Evolutionary conservation across 1,139 yeast species (phyloP), one percentile per base, ranked within the genome.

Genomic region (Scheffersomyces lignicola): DNA sequence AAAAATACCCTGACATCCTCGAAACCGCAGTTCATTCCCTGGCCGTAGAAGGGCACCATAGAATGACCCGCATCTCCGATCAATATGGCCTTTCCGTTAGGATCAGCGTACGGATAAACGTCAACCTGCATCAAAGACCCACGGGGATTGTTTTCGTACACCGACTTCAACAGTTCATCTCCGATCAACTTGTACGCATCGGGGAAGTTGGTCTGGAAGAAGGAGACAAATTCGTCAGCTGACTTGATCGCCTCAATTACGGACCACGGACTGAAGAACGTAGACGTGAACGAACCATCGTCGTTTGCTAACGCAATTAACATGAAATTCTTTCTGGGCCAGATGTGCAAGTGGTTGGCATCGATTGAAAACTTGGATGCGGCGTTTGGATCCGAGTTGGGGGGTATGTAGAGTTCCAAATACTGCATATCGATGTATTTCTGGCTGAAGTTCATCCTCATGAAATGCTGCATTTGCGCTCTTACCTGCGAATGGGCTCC

Each of bases 11-110:
- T 69, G 9, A 89, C 89, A 50, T 90, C 97, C 58, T 90, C 97
- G 54, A 90, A 84, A 1, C 97, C 97, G 54, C 96, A 87, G 56
- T 90, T 90, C 94, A 90, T 84, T 3, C 97, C 97, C 57, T 90
- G 97, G 6, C 97, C 97, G 51, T 89, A 90, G 55, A 90, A 90
- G 10, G 97, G 97, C 4, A 90, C 97, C 96, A 89, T 89, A 11
- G 94, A 81, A 58, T 90, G 97, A 0, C 97, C 95, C 1, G 97
- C 96, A 58, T 90, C 97, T 3, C 97, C 97, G 23, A 90, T 65
- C 5, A 90, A 63, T 10, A 90, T 65, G 11, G 82, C 81, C 40
- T 76, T 74, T 25, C 83, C 89, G 28, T 66, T 61, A 22, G 73
- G 69, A 40, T 69, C 74, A 50, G 87, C 79, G 59, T 87, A 89